A percentile compares a stretch with the other conserved stretches of the same genome.
phyloP scores from a whole-genome alignment of 345 rosid species.

The Luvunga scandens region DNA sequence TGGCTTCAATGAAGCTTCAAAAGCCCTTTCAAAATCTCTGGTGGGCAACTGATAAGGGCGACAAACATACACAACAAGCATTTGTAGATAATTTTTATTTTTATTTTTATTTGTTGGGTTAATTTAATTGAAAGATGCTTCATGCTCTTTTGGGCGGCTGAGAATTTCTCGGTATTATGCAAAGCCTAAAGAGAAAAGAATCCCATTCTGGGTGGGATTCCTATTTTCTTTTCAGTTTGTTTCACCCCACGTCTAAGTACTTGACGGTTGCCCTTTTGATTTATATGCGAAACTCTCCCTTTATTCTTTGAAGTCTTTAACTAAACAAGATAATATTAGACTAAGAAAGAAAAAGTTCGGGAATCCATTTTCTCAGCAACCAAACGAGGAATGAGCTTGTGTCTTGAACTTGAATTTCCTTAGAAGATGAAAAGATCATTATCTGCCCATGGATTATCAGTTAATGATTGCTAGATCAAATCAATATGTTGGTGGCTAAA shows the following conservation, averaged over 20 bases:
- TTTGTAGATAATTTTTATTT: background rate
- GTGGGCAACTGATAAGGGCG: background rate
- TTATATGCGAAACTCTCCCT: background rate
- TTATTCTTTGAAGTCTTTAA: background rate
- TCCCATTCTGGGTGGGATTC: slow-evolving; percentile 24
- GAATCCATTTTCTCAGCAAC: slow-evolving; percentile 20
- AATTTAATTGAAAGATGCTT: slow-evolving; percentile 1
- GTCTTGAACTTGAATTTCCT: background rate
- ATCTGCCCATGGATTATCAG: background rate
- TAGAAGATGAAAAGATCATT: background rate
- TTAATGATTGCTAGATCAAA: slow-evolving; percentile 2
- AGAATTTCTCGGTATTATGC: slow-evolving; percentile 32
- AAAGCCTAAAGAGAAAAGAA: slow-evolving; percentile 28
- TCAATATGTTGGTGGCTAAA: background rate
- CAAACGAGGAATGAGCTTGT: slow-evolving; percentile 13
- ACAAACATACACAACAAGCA: background rate
- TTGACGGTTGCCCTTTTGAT: slow-evolving; percentile 11
- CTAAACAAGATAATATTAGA: too few relatives aligned
- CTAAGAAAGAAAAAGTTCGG: slow-evolving; percentile 5
- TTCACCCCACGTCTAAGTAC: slow-evolving; percentile 20
- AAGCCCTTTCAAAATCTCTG: background rate
- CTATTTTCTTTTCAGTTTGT: slow-evolving; percentile 13
- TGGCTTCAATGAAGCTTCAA: background rate
- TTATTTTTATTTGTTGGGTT: background rate
- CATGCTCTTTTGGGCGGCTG: slow-evolving; percentile 5